Evolutionary conservation across 805 yeast species (phyloP), one percentile per base, ranked within the genome.

Genomic region (Tetrapisispora namnaoensis): DNA sequence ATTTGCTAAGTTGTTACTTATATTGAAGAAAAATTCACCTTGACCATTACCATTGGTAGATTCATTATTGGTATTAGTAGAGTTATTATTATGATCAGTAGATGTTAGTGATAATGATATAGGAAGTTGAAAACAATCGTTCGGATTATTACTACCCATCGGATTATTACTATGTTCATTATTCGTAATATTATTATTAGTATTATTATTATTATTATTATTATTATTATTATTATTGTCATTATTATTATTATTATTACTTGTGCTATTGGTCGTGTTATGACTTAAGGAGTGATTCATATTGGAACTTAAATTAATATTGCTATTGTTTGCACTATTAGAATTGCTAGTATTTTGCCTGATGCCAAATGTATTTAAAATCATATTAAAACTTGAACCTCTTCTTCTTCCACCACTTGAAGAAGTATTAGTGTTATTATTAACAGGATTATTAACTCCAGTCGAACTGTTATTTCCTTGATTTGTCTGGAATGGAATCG

Each of bases 281-380:
- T 43, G 34, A 38, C 35, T 32, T 7, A n/a, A 16, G 21, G 21
- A 20, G 14, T 21, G 37, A 27, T 46, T 52, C 38, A 22, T 36
- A 37, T 24, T 22, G 40, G 21, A 18, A 9, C 24, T 13, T 18
- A 27, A 18, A 36, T 28, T 37, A 17, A 8, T 27, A 30, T 27
- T 28, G n/a, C 35, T 44, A 20, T 39, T n/a, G 30, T 46, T 41
- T 3, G 20, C 21, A 14, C 34, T n/a, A 14, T 18, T 27, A 27
- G 35, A 20, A 24, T 24, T 32, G 24, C 18, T 22, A n/a, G 22
- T 20, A 22, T 27, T 38, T 24, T 42, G 63, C 45, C 66, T 59
- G 20, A 62, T 59, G 4, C 67, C 67, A 49, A 63, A 61, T 6
- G 63, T 55, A 46, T 54, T 60, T 42, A 62, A 46, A 22, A 62